Conservation (phyloP, 1,139 yeast genomes). For the Kodamaea derodonti region DNA sequence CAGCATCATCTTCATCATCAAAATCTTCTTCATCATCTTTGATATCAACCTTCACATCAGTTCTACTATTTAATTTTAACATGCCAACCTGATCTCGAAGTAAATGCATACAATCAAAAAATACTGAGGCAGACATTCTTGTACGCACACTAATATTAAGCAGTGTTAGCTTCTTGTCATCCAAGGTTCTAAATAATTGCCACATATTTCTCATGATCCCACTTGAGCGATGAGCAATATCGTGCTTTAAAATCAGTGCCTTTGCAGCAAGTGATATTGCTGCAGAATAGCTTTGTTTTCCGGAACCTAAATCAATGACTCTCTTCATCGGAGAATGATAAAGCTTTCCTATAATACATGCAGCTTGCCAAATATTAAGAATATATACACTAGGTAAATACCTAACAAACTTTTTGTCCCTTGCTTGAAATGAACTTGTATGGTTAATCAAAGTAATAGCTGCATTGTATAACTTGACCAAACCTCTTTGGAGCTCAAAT, state of each 20-base stretch:
- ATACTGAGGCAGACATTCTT: slow-evolving; percentile 87
- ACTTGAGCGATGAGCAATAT: slow-evolving; percentile 86
- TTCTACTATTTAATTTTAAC: slow-evolving; percentile 51
- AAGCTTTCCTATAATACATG: slow-evolving; percentile 76
- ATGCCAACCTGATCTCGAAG: slow-evolving; percentile 84
- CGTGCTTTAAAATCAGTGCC: slow-evolving; percentile 86
- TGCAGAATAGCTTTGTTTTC: slow-evolving; percentile 64
- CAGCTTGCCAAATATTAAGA: slow-evolving; percentile 85
- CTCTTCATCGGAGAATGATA: slow-evolving; percentile 69
- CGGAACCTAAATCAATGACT: slow-evolving; percentile 66
- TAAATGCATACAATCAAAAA: slow-evolving; percentile 84
- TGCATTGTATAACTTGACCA: slow-evolving; percentile 74
- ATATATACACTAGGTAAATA: slow-evolving; percentile 84
- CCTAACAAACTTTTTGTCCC: slow-evolving; percentile 60
- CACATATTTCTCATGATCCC: slow-evolving; percentile 94
- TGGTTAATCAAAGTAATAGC: slow-evolving; percentile 70
- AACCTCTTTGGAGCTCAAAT: slow-evolving; percentile 69
- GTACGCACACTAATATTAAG: slow-evolving; percentile 61
- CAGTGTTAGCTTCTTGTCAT: slow-evolving; percentile 36
- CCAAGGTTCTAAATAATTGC: slow-evolving; percentile 69
- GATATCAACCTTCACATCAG: slow-evolving; percentile 14
- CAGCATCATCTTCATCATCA: slow-evolving; percentile 17
- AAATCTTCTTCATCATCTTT: slow-evolving; percentile 21
- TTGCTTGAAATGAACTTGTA: slow-evolving; percentile 56
- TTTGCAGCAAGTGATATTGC: slow-evolving; percentile 69